Evolutionary conservation across 345 rosid genomes (phyloP).

Genomic region (Salix caprea): DNA sequence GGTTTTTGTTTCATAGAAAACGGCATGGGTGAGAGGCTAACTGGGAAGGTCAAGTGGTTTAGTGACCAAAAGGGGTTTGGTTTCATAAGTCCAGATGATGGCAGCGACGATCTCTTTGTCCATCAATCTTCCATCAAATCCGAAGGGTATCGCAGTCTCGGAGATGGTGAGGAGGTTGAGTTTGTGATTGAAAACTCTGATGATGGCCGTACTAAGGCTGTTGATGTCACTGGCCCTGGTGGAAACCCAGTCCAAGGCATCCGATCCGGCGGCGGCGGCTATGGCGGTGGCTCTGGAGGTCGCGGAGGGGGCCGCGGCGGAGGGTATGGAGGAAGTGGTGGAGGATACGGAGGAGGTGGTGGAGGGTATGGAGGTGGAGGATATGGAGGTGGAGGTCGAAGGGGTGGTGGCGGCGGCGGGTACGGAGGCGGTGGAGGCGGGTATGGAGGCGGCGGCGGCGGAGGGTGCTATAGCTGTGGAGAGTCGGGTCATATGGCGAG

Average conservation of each 20-base stretch:
- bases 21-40: conserved; percentile 17
- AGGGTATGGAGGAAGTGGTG: neutral
- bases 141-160: conserved; percentile 31
- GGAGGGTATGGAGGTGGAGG: conserved; percentile 24
- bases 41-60: conserved; percentile 34
- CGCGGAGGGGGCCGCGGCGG: conserved; percentile 18
- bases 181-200: conserved; percentile 19
- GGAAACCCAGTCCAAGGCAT: conserved; percentile 52
- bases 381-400: conserved; percentile 32
- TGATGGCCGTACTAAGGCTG: conserved; percentile 62
- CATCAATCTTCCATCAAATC: conserved; percentile 30
- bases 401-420: conserved; percentile 40
- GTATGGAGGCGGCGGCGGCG: conserved; percentile 40
- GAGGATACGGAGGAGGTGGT: conserved; percentile 20
- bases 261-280: conserved; percentile 28
- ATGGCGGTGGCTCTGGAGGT: conserved; percentile 17
- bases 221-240: conserved; percentile 70
- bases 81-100: conserved; percentile 30
- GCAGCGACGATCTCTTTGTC: conserved; percentile 31
- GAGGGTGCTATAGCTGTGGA: conserved; percentile 41
- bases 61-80: conserved; percentile 34
- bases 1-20: neutral
- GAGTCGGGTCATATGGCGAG: conserved; percentile 51
- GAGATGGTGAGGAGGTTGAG: conserved; percentile 29
- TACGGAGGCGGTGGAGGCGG: conserved; percentile 38